A percentile compares a stretch with the other conserved stretches of the same genome.
These are phyloP conservation scores for Pythium coloratum DNA, from an alignment of 352 stramenopile genomes.

Conservation along the genomic window DNA sequence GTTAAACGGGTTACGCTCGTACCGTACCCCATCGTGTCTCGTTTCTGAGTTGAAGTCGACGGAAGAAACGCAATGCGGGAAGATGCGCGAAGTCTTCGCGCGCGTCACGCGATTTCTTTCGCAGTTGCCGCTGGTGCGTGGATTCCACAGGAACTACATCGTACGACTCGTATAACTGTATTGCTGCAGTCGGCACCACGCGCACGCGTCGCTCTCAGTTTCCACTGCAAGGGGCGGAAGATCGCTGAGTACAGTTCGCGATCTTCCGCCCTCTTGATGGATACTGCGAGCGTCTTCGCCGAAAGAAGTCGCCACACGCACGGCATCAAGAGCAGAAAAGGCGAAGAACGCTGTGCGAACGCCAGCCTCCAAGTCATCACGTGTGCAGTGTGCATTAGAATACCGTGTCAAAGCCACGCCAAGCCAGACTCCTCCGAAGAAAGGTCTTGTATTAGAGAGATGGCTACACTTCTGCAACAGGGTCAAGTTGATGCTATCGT, in stretches of 20 bases:
- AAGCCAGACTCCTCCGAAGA: no score
- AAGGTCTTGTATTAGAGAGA: not conserved
- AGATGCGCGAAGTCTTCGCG: not conserved
- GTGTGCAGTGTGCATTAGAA: not conserved
- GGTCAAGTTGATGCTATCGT: not conserved
- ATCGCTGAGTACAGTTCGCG: not conserved
- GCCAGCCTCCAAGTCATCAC: not conserved
- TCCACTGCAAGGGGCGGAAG: not conserved
- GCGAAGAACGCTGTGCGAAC: not conserved
- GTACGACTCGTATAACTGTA: not conserved
- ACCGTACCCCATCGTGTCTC: not conserved
- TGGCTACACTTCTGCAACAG: not conserved
- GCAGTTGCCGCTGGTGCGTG: not conserved
- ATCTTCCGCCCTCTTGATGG: not conserved
- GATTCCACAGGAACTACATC: not conserved
- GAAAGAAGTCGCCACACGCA: not conserved
- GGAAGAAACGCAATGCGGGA: not conserved
- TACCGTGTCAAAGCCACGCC: no score
- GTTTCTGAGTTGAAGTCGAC: conserved; percentile 3
- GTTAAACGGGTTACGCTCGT: not conserved
- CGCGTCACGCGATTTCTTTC: not conserved
- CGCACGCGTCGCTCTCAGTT: not conserved
- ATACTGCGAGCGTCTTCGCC: not conserved
- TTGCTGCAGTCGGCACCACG: not conserved
- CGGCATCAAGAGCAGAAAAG: not conserved